phyloP scores from a whole-genome alignment of 306 rosid genomes.

The Trichosanthes truncata region DNA sequence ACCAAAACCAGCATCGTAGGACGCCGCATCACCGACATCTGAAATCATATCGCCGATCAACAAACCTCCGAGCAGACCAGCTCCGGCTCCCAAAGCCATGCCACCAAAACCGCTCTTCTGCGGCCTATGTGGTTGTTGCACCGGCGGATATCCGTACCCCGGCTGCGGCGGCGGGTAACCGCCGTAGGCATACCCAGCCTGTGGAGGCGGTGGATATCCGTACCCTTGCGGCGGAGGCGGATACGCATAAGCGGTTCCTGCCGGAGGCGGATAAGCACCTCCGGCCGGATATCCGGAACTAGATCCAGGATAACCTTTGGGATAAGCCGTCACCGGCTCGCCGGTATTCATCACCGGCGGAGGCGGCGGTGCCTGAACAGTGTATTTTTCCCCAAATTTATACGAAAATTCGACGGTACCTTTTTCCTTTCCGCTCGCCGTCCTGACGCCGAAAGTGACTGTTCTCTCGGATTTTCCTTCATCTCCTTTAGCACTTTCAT shows the following conservation, averaged over 20 bases:
- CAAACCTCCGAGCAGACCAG: slow-evolving; percentile 44
- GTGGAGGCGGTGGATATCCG: slow-evolving; percentile 26
- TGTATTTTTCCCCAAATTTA: slow-evolving; percentile 36
- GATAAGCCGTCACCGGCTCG: slow-evolving; percentile 28
- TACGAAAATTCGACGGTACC: slow-evolving; percentile 30
- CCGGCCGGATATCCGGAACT: slow-evolving; percentile 11
- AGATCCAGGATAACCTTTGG: slow-evolving; percentile 24
- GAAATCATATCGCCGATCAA: slow-evolving; percentile 36
- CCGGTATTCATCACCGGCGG: not conserved
- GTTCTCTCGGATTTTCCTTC: slow-evolving; percentile 10
- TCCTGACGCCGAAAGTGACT: slow-evolving; percentile 19
- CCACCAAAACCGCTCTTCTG: slow-evolving; percentile 7
- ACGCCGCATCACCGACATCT: slow-evolving; percentile 14
- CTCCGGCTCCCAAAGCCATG: slow-evolving; percentile 34
- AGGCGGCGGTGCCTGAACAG: slow-evolving; percentile 12
- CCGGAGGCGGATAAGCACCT: slow-evolving; percentile 8
- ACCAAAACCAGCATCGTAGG: slow-evolving; percentile 11
- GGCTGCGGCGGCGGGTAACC: slow-evolving; percentile 20
- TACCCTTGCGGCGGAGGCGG: slow-evolving; percentile 16
- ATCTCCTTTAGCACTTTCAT: not conserved
- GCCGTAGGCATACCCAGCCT: slow-evolving; percentile 21
- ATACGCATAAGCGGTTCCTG: slow-evolving; percentile 12
- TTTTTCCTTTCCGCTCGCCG: slow-evolving; percentile 21
- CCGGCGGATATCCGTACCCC: slow-evolving; percentile 13
- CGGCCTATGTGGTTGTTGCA: slow-evolving; percentile 18